Conservation (phyloP, 2,329 filamentous ascomycete species). For the Apiospora marii region DNA sequence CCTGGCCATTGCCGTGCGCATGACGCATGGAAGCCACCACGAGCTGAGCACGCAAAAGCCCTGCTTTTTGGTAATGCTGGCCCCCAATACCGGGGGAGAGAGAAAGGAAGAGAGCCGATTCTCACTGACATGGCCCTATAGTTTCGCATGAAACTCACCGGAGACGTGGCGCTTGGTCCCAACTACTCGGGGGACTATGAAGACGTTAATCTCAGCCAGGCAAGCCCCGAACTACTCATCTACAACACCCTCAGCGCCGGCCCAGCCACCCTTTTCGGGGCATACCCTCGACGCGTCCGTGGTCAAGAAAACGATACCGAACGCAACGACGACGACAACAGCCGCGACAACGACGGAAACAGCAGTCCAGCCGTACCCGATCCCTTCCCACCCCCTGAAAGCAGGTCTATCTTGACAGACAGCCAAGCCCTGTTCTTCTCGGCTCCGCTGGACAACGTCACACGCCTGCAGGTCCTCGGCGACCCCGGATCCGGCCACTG, state of each 20-base stretch:
- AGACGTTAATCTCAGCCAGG: slow-evolving; percentile 12
- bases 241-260: slow-evolving; percentile 5
- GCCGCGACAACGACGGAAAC: background rate
- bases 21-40: background rate
- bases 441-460: background rate
- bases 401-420: background rate
- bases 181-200: background rate
- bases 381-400: background rate
- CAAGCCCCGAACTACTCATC: slow-evolving; percentile 11
- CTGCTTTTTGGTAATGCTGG: slow-evolving; percentile 20
- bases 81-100: background rate
- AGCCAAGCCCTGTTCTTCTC: background rate
- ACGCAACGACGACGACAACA: background rate
- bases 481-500: background rate
- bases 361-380: background rate
- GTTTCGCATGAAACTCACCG: slow-evolving; percentile 23
- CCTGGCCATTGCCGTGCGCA: slow-evolving; percentile 3
- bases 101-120: no score
- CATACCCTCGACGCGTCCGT: background rate
- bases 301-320: background rate
- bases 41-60: slow-evolving; percentile 8
- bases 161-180: slow-evolving; percentile 7
- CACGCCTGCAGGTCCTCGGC: background rate
- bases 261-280: slow-evolving; percentile 10
- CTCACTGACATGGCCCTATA: background rate